These are phyloP conservation scores for Trichoderma arundinaceum DNA, from an alignment of 2,329 filamentous ascomycete genomes.

Conservation along the genomic window DNA sequence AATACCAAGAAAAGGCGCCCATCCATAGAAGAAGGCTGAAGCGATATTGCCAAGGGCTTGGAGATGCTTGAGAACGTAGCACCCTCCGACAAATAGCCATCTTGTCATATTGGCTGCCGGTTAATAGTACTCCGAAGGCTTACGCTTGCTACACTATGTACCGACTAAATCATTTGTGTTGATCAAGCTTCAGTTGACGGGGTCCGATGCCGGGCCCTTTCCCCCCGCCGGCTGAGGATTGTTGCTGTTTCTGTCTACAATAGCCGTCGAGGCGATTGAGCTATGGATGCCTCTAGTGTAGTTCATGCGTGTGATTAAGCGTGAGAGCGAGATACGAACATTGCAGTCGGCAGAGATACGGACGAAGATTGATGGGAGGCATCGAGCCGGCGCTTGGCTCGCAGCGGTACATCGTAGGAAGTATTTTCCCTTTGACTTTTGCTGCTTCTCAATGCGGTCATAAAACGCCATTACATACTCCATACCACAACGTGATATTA, in stretches of 20 bases:
- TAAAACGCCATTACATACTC: too few species aligned
- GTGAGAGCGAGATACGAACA: neutral
- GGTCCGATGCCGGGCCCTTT: conserved; percentile 24
- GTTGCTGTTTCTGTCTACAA: too few species aligned
- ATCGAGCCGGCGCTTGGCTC: neutral
- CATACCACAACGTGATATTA: neutral
- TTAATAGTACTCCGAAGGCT: too few species aligned
- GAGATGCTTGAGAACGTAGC: conserved; percentile 2
- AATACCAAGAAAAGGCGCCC: neutral
- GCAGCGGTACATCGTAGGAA: neutral
- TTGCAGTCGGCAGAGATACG: neutral
- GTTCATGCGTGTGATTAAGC: neutral
- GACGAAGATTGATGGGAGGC: neutral
- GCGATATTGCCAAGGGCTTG: conserved; percentile 12
- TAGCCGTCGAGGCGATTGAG: neutral
- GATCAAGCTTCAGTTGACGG: neutral
- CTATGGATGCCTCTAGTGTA: neutral
- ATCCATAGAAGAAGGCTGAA: neutral
- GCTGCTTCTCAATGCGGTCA: neutral
- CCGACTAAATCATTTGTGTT: too few species aligned
- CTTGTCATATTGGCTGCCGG: neutral
- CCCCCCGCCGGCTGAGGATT: neutral
- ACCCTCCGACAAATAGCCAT: conserved; percentile 9
- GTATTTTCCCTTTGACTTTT: neutral
- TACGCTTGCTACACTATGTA: too few species aligned